Base-by-base conservation (phyloP, 805 yeast genomes). In the Ogataea kodamae region DNA sequence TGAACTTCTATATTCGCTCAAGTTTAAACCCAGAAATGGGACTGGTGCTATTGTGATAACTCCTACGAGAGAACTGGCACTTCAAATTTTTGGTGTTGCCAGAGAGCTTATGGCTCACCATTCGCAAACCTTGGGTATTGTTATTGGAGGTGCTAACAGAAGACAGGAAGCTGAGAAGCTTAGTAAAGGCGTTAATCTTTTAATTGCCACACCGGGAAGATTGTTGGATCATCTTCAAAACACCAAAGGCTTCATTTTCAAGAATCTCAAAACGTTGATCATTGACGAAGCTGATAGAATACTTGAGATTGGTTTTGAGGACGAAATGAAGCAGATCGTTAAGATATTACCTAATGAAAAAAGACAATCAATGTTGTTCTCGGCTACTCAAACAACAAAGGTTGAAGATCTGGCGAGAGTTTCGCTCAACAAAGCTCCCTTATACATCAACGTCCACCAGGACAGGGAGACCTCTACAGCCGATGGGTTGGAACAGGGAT, bases 301-400 rank as follows among this genome's bases (percentile, higher is more conserved):
- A 50, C 70, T 92, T 56, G 98, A 94, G 61, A 88, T 89, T 54
- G 98, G 98, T 43, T 92, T 92, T 66, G 98, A 92, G 67, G 97
- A 94, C 50, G 99, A 92, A 68, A 92, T 92, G 97, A 83, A 75
- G 60, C 97, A 92, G 64, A 92, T 92, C 55, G 86, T 92, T 54
- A 86, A 81, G 62, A 86, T 94, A 44, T 68, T 92, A 53, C 98
- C 98, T 27, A 82, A 77, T 42, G 90, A 87, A 48, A 89, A 82
- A 46, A 81, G 98, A 64, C 98, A 92, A 62, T 74, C 95, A 24
- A 90, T 92, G 97, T 67, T 92, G 45, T 92, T 92, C 58, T 90
- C 97, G n/a, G 99, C 99, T 29, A 92, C 99, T 1, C 98, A 92
- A 63, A 92, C 98, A 18, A 92, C 97, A 24, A 92, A 94, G 65